Percentiles rank a stretch among this genome's conserved stretches.
These are phyloP conservation scores for Jackrogersella multiformis DNA, from an alignment of 495 filamentous ascomycete genomes.

Conservation along the genomic window DNA sequence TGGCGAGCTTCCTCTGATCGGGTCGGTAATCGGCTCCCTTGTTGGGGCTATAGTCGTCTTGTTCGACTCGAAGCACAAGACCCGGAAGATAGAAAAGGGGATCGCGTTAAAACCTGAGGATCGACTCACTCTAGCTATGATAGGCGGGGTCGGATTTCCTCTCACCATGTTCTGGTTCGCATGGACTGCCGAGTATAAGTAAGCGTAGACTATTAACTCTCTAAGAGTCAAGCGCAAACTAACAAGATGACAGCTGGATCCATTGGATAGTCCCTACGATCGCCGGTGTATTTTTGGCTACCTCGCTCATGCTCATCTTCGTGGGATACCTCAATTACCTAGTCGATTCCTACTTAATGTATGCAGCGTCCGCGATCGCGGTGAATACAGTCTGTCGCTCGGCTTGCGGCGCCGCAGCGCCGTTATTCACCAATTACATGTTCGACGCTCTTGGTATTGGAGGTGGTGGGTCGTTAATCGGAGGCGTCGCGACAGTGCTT, in stretches of 20 bases:
- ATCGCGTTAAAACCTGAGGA: constrained; percentile 50
- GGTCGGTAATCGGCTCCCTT: constrained; percentile 48
- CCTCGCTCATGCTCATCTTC: constrained; percentile 51
- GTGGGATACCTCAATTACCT: constrained; percentile 71
- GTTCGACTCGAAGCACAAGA: constrained; percentile 43
- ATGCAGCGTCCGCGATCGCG: constrained; percentile 73
- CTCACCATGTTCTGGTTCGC: constrained; percentile 65
- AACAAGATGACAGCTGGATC: constrained; percentile 38
- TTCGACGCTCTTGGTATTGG: constrained; percentile 57
- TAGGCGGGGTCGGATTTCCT: constrained; percentile 59
- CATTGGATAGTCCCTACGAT: constrained; percentile 61
- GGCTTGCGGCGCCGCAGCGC: constrained; percentile 67
- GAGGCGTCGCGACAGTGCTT: constrained; percentile 54
- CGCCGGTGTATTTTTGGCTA: constrained; percentile 51
- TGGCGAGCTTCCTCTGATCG: constrained; percentile 60
- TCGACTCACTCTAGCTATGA: constrained; percentile 55
- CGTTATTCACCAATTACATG: constrained; percentile 76
- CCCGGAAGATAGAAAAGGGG: constrained; percentile 42
- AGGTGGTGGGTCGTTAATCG: constrained; percentile 59
- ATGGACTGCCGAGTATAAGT: constrained; percentile 51
- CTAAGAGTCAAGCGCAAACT: no score
- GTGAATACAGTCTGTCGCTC: constrained; percentile 67
- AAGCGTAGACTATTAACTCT: no score
- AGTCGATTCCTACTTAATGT: constrained; percentile 74
- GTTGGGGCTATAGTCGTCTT: constrained; percentile 55